Conservation (phyloP, 23 red algal genomes). For the Gracilaria gracilis region DNA sequence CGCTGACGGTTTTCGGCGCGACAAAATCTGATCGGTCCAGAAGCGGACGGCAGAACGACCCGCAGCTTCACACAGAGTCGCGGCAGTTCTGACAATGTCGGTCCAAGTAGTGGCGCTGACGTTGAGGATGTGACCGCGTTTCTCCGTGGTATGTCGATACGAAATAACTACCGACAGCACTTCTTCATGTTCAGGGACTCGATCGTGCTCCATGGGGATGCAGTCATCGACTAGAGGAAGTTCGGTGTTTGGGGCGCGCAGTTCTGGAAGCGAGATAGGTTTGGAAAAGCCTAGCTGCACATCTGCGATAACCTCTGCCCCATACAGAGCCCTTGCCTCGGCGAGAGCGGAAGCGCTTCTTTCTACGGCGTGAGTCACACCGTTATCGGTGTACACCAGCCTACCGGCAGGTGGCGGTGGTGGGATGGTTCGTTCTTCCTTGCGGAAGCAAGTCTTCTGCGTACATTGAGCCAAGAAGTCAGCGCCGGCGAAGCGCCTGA, state of each 20-base stretch:
- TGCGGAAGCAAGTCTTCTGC: slow-evolving; percentile 21
- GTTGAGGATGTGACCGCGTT: background rate
- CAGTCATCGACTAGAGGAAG: background rate
- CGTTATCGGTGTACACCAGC: background rate
- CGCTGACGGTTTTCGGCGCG: background rate
- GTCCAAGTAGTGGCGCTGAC: background rate
- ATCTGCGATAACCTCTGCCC: background rate
- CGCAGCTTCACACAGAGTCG: background rate
- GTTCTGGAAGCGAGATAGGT: background rate
- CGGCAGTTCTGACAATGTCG: background rate
- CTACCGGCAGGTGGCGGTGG: background rate
- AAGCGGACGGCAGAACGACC: background rate
- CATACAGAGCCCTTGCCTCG: background rate
- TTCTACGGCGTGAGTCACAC: background rate
- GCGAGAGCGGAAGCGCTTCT: background rate
- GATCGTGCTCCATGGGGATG: background rate
- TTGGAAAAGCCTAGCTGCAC: slow-evolving; percentile 23
- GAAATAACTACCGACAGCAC: slow-evolving; percentile 22
- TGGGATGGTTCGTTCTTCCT: background rate
- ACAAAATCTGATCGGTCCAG: slow-evolving; percentile 49
- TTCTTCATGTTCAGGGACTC: background rate
- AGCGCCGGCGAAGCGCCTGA: no score
- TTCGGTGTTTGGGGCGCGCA: background rate
- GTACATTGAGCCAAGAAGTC: background rate
- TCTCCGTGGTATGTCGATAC: slow-evolving; percentile 6